A percentile compares a stretch with the other conserved stretches of the same genome.
These are phyloP conservation scores for Neurospora crassa DNA, from an alignment of 2,329 filamentous ascomycete species.

Conservation along the genomic window DNA sequence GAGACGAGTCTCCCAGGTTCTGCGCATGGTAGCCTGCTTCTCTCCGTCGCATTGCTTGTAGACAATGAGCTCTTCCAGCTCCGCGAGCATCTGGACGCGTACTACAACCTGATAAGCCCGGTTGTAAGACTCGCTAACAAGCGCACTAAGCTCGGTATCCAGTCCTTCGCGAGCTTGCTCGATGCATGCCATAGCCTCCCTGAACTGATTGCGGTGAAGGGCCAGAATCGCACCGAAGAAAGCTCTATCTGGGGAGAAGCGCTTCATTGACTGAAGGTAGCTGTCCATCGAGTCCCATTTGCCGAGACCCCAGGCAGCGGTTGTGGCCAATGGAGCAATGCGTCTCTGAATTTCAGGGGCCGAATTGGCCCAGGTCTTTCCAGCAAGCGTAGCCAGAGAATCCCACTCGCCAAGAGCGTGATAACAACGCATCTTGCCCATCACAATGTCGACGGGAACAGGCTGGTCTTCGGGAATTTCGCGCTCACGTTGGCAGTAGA, in stretches of 20 bases:
- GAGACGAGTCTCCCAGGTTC: slow-evolving; percentile 91
- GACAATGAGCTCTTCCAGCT: slow-evolving; percentile 93
- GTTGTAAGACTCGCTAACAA: slow-evolving; percentile 98
- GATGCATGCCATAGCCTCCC: slow-evolving; percentile 80
- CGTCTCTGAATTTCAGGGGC: slow-evolving; percentile 77
- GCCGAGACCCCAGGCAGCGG: slow-evolving; percentile 89
- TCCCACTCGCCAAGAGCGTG: slow-evolving; percentile 98
- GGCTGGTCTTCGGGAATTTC: slow-evolving; percentile 50
- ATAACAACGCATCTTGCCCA: slow-evolving; percentile 98
- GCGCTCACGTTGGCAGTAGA: slow-evolving; percentile 78
- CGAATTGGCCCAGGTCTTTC: slow-evolving; percentile 90
- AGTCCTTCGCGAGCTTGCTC: slow-evolving; percentile 86
- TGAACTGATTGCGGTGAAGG: slow-evolving; percentile 91
- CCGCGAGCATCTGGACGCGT: slow-evolving; percentile 95
- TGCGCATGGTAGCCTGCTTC: slow-evolving; percentile 83
- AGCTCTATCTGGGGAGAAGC: slow-evolving; percentile 83
- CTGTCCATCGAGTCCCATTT: slow-evolving; percentile 99
- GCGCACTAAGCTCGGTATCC: slow-evolving; percentile 88
- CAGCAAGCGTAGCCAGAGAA: slow-evolving; percentile 74
- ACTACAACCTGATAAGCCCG: slow-evolving; percentile 97
- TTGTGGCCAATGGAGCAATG: slow-evolving; percentile 88
- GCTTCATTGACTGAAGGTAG: slow-evolving; percentile 91
- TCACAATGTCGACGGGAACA: slow-evolving; percentile 82
- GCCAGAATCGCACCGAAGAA: slow-evolving; percentile 97
- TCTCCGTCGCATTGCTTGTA: slow-evolving; percentile 92